These are phyloP conservation scores for Skeletonema potamos DNA, from an alignment of 108 stramenopile species.

Conservation along the genomic window DNA sequence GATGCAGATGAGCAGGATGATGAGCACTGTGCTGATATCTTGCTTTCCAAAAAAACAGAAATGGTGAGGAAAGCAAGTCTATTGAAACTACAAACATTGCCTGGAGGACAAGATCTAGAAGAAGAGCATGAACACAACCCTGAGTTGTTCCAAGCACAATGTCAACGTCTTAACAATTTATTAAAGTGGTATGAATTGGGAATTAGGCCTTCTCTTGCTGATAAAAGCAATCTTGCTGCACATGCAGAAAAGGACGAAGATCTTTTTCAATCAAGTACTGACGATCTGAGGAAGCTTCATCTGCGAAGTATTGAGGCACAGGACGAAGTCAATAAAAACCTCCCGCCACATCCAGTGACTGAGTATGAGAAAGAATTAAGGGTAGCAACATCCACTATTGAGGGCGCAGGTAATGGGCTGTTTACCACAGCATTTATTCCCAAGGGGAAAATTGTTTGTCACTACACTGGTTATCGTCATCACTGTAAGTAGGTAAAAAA, in stretches of 20 bases:
- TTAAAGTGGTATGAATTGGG: conserved; percentile 39
- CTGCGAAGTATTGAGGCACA: conserved; percentile 33
- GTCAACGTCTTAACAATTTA: conserved; percentile 25
- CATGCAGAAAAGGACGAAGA: conserved; percentile 30
- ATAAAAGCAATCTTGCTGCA: conserved; percentile 23
- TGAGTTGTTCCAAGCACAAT: conserved; percentile 23
- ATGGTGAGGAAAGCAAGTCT: neutral
- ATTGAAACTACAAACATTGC: conserved; percentile 1
- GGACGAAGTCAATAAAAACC: conserved; percentile 39
- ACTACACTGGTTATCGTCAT: conserved; percentile 42
- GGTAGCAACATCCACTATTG: conserved; percentile 33
- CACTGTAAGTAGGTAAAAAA: conserved; percentile 2
- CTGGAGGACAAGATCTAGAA: conserved; percentile 18
- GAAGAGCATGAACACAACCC: conserved; percentile 10
- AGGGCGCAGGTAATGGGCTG: conserved; percentile 36
- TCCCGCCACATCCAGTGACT: conserved; percentile 31
- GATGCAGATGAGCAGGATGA: neutral
- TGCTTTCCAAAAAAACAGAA: neutral
- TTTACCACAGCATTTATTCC: conserved; percentile 18
- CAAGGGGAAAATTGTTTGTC: conserved; percentile 23
- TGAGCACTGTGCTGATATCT: neutral
- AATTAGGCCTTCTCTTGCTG: conserved; percentile 30
- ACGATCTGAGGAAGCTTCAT: conserved; percentile 28
- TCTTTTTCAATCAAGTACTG: conserved; percentile 15
- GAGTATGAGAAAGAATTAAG: conserved; percentile 21